Evolutionary conservation across 441 rosid species (phyloP), one percentile per base, ranked within the genome.

Genomic region (Pelargonium citronellum): DNA sequence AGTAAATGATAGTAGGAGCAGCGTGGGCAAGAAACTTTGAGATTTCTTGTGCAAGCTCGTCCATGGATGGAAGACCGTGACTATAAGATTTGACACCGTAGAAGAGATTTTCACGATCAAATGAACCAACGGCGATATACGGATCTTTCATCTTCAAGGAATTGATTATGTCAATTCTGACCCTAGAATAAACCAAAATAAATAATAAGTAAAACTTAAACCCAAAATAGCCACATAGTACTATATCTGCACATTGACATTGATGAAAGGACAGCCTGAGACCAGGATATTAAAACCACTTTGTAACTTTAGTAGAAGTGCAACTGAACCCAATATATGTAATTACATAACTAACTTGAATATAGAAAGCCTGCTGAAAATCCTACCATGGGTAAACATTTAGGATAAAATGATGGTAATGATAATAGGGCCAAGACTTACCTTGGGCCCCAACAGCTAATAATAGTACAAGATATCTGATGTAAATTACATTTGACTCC

Each of bases 41-140:
- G 68, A 84, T 70, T 75, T 84, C 87, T 68, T 73, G 83, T 74
- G 80, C 79, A 58, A 84, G 79, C 71, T 82, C 83, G 37, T 80
- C 78, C 67, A 77, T 19, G 70, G 78, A 80, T 41, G 67, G 69
- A 46, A 69, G 68, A 65, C 83, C 76, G 43, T 67, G 80, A 57
- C 69, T 80, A 67, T 77, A 69, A 53, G 73, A 77, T 66, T 84
- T 82, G 71, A 80, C 85, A 67, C 85, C 85, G 44, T 84, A 84
- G 80, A 82, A 84, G 64, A 84, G 80, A 72, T 84, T 84, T 72
- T 75, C 74, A 63, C 87, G 83, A 74, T 84, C 87, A 72, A 84
- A 84, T 61, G 87, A 82, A 49, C 85, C 87, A 71, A 82, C 64
- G 55, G 84, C 78, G 67, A 84, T 24, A 66, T 82, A 84, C 19